Evolutionary conservation across 306 rosid genomes (phyloP), one percentile per base, ranked within the genome.

Genomic region (Morella rubra): DNA sequence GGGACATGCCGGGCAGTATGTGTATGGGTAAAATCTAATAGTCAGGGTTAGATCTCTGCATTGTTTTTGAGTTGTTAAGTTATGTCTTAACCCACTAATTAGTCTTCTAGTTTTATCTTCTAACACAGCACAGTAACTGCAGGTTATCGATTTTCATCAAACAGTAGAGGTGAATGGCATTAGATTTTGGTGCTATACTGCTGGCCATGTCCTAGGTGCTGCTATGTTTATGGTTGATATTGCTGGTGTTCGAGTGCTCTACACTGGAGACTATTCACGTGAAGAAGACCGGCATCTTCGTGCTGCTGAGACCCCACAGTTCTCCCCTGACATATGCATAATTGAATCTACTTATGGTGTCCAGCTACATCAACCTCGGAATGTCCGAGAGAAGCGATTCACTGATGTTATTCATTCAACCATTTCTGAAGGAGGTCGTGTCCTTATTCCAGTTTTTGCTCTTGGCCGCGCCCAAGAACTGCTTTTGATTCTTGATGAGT

Each of bases 181-280:
- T 65, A 87, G 96, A 75, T 94, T 94, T 87, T 92, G 98, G 98
- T 94, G 98, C 81, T 94, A 94, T 82, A 85, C 96, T 77, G 98
- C 98, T 4, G 98, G 98, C 70, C 97, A 94, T 75, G 97, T 94
- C 72, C 96, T 94, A 77, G 98, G 98, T 81, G 98, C 98, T 86
- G 98, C 98, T 72, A 94, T 94, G 98, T 94, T 94, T 77, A 94
- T 94, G 98, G 98, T 94, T 80, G 98, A 94, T 81, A 90, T 94
- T 22, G 98, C 96, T 4, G 95, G 98, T 65, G 96, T 94, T 72
- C 84, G 98, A 70, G 92, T 94, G 58, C 87, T 94, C 37, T 94
- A 94, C 83, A 94, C 97, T n/a, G 98, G 98, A 76, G 98, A 94
- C 62, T 94, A 91, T 83, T 94, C 98, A 3, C 98, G 97, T 37